Evolutionary conservation across 2,329 filamentous ascomycete species (phyloP).

Genomic region (Epichloe gansuensis): DNA sequence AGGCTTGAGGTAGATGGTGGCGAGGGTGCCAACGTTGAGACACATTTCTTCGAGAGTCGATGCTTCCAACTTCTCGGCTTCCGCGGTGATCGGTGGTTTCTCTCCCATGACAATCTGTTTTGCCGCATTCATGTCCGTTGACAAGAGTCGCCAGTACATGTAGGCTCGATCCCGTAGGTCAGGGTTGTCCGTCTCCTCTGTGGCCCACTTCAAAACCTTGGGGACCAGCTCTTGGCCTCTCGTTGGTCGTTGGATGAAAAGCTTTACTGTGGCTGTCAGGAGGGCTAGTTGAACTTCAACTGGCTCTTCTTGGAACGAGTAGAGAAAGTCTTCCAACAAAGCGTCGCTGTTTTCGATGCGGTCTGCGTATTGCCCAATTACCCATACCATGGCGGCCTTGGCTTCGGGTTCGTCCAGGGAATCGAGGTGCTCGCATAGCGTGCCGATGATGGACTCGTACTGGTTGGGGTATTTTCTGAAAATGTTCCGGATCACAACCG

Average conservation of each 20-base stretch:
- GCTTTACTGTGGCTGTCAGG: constrained; percentile 89
- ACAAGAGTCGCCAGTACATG: constrained; percentile 98
- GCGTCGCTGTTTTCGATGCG: constrained; percentile 95
- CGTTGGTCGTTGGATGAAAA: constrained; percentile 93
- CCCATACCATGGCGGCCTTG: constrained; percentile 98
- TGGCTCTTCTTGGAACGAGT: constrained; percentile 85
- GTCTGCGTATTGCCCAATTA: constrained; percentile 95
- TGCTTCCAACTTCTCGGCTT: constrained; percentile 87
- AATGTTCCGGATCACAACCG: constrained; percentile 96
- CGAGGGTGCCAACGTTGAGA: constrained; percentile 86
- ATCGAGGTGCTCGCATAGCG: constrained; percentile 90
- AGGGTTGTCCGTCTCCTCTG: constrained; percentile 97
- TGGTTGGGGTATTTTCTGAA: constrained; percentile 99
- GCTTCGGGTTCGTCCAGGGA: constrained; percentile 95
- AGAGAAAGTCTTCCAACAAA: constrained; percentile 86
- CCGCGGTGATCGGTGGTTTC: constrained; percentile 91
- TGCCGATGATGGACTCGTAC: constrained; percentile 95
- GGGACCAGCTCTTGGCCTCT: constrained; percentile 90
- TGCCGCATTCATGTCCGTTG: constrained; percentile 78
- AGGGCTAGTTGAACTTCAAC: constrained; percentile 92
- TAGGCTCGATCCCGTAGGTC: constrained; percentile 92
- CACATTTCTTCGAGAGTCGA: constrained; percentile 93
- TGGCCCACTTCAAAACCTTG: constrained; percentile 94
- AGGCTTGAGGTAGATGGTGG: constrained; percentile 94
- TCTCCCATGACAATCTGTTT: constrained; percentile 92